Evolutionary conservation across 805 yeast species (phyloP).

Genomic region (Debaryomyces castellii): DNA sequence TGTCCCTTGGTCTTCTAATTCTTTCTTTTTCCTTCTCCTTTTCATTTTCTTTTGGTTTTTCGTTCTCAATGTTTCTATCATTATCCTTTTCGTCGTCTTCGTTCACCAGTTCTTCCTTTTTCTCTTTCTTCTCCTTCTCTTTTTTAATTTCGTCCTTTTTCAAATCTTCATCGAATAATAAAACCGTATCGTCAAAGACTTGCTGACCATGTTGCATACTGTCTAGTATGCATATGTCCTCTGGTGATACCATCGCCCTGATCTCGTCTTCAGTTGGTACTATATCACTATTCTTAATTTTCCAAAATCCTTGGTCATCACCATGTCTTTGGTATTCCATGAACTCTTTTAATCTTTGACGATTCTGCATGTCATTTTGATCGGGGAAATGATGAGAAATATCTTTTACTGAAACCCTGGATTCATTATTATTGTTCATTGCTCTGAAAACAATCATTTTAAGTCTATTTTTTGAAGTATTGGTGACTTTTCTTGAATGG

Average conservation of each 20-base stretch:
- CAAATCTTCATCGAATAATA: conserved; percentile 40
- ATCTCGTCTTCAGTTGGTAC: conserved; percentile 77
- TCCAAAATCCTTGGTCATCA: conserved; percentile 94
- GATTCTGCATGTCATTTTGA: conserved; percentile 94
- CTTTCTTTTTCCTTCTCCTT: conserved; percentile 20
- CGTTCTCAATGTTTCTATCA: conserved; percentile 39
- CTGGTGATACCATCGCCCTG: conserved; percentile 85
- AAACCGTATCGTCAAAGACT: conserved; percentile 75
- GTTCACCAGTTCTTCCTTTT: conserved; percentile 41
- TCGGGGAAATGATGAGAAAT: conserved; percentile 93
- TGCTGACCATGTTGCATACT: conserved; percentile 95
- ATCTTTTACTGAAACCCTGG: conserved; percentile 80
- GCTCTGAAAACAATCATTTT: conserved; percentile 93
- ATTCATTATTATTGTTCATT: conserved; percentile 69
- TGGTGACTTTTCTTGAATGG: conserved; percentile 91
- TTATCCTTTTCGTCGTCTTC: conserved; percentile 43
- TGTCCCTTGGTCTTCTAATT: conserved; percentile 31
- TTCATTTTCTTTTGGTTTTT: conserved; percentile 12
- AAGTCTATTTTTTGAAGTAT: conserved; percentile 85
- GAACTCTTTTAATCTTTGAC: conserved; percentile 93
- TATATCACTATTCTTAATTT: conserved; percentile 58
- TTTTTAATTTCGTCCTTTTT: conserved; percentile 24
- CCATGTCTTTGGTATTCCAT: conserved; percentile 97
- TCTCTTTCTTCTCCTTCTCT: conserved; percentile 19
- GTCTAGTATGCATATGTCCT: conserved; percentile 82